Evolutionary conservation across 148 eudicot species (phyloP), one percentile per base, ranked within the genome.

Genomic region (Fallopia convolvulus): DNA sequence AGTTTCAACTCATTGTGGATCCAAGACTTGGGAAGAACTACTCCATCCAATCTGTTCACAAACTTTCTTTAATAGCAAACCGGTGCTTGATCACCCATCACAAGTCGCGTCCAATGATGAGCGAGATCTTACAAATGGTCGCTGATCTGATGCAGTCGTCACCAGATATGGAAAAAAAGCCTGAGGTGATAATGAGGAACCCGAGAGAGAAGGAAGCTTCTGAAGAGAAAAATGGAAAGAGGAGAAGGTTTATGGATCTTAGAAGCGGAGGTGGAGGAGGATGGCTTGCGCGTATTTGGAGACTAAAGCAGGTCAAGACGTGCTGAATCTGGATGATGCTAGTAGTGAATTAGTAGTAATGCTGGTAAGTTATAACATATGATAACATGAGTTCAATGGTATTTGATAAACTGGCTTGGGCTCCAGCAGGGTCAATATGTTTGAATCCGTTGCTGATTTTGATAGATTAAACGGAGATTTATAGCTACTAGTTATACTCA

Each of bases 91-190:
- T 78, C 33, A 85, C 88, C 75, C 84, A 88, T 42, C 86, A 89
- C 12, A 94, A 84, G 74, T 63, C 87, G 66, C 91, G 99, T 53
- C 99, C 99, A 23, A 91, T 90, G 80, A 94, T 94, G 99, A 94
- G 96, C n/a, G 94, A 88, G 46, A 88, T 90, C 44, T 79, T 87
- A 79, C 93, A 85, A 75, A 87, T 90, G 99, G 86, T 94, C 21
- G 84, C 85, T 72, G 78, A 70, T 53, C 80, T 92, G 61, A 73
- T 86, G 0, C 92, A 86, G 75, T 72, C 85, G 26, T 83, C 89
- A 40, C 58, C 77, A 49, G 88, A 86, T 12, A 41, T 79, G 3
- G 84, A 77, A 41, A 78, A 42, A 65, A 78, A 42, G 65, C 79
- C 86, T 50, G 82, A 83, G 47, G 83, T 87, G 30, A 78, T 84